Evolutionary conservation across 2,329 filamentous ascomycete species (phyloP).

Genomic region (Triangularia setosa): DNA sequence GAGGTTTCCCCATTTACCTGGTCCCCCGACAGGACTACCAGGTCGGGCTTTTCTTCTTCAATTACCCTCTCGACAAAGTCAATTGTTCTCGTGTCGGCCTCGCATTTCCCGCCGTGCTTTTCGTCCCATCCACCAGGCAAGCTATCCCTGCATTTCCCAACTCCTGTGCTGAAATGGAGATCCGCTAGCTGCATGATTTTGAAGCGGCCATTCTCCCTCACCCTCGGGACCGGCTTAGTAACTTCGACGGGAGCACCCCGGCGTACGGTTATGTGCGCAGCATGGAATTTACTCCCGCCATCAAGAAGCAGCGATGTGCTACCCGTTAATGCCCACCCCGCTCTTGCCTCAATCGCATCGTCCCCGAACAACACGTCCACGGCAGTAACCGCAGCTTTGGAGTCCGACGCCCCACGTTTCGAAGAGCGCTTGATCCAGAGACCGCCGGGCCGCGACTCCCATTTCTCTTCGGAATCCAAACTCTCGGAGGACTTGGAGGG

Average conservation of each 20-base stretch:
- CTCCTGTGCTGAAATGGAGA: constrained; percentile 85
- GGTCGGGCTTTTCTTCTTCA: constrained; percentile 88
- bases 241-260: constrained; percentile 63
- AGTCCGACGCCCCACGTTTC: constrained; percentile 70
- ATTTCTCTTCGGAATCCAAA: constrained; percentile 51
- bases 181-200: constrained; percentile 98
- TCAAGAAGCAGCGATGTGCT: constrained; percentile 66
- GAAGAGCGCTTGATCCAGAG: constrained; percentile 78
- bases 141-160: constrained; percentile 82
- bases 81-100: constrained; percentile 85
- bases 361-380: constrained; percentile 86
- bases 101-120: constrained; percentile 66
- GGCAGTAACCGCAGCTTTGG: constrained; percentile 69
- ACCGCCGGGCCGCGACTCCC: constrained; percentile 74
- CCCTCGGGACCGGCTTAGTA: constrained; percentile 68
- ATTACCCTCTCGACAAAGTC: constrained; percentile 82
- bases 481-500: constrained; percentile 52
- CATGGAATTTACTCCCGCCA: constrained; percentile 55
- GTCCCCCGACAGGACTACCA: constrained; percentile 89
- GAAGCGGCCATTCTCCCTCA: constrained; percentile 86
- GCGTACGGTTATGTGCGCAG: constrained; percentile 73
- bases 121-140: constrained; percentile 64
- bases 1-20: constrained; percentile 93
- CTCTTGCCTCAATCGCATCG: constrained; percentile 84
- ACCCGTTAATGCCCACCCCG: constrained; percentile 76